Base-by-base conservation (phyloP, 1,139 yeast species). In the Debaryomyces coudertii region DNA sequence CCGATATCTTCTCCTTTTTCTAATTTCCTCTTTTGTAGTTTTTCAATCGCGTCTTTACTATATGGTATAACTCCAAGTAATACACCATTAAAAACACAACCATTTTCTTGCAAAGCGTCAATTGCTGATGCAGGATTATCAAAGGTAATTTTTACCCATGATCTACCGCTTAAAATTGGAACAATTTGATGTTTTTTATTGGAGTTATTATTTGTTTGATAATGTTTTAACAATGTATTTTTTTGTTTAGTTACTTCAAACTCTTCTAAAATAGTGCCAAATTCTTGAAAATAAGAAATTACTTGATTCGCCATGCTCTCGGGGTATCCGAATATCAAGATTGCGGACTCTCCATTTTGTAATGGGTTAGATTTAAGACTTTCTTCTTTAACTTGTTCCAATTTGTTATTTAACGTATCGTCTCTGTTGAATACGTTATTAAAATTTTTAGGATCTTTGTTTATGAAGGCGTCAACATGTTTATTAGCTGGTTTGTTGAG, bases 71-170 rank as follows among this genome's bases (percentile, higher is more conserved):
- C 93, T 1, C 97, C 96, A 47, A 89, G 72, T 44, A 86, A 73
- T 14, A 80, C 77, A 0, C 90, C 93, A 45, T 85, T 85, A 55
- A 85, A 77, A 2, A 86, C 80, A 15, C 77, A 68, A 1, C 95
- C 95, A 59, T 88, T 89, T 56, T 90, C 96, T 53, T 85, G 84
- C 36, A 90, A 69, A 0, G 98, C 97, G 46, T 95, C 83, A 23
- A 83, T 67, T 1, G 97, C 97, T 9, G 92, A 79, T 3, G 84
- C 73, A 3, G 88, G 81, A 50, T 84, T 85, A 49, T 83, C 88
- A 63, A 82, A 93, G 0, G 97, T 90, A 44, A 93, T 65, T 60
- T 90, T 88, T 20, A 90, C 83, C 97, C 98, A 93, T 40, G 90
- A 85, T 37, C 81, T 79, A 0, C 97, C 98, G 9, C 93, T 79